Evolutionary conservation across 805 yeast genomes (phyloP), one percentile per base, ranked within the genome.

Genomic region (Sugiyamaella mastotermitis): DNA sequence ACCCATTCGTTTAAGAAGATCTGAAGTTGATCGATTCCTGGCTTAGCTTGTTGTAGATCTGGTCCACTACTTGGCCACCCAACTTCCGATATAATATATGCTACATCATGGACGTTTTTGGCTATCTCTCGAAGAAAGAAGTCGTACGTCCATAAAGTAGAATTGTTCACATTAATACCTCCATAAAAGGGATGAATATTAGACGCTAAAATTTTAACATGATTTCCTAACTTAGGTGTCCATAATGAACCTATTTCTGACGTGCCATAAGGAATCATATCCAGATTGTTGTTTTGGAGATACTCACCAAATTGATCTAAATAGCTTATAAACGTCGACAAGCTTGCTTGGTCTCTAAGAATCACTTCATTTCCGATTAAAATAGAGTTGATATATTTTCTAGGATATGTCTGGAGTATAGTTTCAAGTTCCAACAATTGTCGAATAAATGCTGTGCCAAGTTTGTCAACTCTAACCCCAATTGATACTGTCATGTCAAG

Each of bases 61-160:
- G 84, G 85, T 3, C 86, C 87, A 1, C 57, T 62, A 31, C 67
- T 73, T 0, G 87, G 88, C 88, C 87, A 80, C 0, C 86, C 87
- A 14, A 79, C 71, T 47, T 80, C 86, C 0, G 83, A 65, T 1
- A 80, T 64, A 3, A 70, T 60, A 4, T 76, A 47, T 20, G 23
- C 18, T 7, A 9, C 27, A 17, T 41, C 38, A 4, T 24, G 33
- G 8, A 40, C 38, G 5, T 45, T 41, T 8, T 56, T 47, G 3
- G 51, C 43, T 14, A 75, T 50, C 40, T 69, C 72, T 19, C 63
- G 56, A 33, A 67, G 51, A 23, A 74, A 42, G 46, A 64, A 76
- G 34, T 72, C 71, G 25, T 62, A 55, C 0, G 73, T 65, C 85
- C 86, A 78, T 9, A 60, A 51, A 0, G 73, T 57, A 0, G 83